Evolutionary conservation across 2,329 filamentous ascomycete species (phyloP).

Genomic region (Botrytis squamosa): DNA sequence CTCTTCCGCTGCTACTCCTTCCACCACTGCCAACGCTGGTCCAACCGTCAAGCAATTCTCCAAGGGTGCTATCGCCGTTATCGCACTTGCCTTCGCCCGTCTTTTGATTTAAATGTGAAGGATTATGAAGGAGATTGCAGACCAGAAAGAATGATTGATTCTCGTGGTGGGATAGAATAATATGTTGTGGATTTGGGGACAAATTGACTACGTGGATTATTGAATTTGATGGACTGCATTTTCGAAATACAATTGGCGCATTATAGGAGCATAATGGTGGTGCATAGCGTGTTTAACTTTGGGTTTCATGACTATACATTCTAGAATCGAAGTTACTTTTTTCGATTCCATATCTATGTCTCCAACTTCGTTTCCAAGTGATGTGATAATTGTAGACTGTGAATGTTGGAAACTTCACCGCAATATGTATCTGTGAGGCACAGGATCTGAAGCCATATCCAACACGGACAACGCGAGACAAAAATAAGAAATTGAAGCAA

Average conservation of each 20-base stretch:
- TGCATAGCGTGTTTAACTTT: constrained; percentile 15
- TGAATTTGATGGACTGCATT: not conserved
- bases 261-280: constrained; percentile 7
- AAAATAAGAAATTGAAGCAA: not conserved
- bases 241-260: constrained; percentile 7
- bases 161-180: not conserved
- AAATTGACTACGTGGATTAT: constrained; percentile 5
- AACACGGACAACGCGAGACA: not conserved
- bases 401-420: not conserved
- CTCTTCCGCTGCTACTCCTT: constrained; percentile 4
- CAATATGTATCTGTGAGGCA: not conserved
- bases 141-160: not conserved
- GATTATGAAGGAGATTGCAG: not conserved
- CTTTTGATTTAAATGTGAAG: not conserved
- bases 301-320: constrained; percentile 9
- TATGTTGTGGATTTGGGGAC: not conserved
- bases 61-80: constrained; percentile 17
- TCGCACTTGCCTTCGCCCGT: constrained; percentile 19
- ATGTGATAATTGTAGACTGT: not conserved
- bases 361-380: not conserved
- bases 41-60: constrained; percentile 16
- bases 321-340: not conserved
- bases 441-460: not conserved
- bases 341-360: not conserved
- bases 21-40: constrained; percentile 8